Evolutionary conservation across 208 protist genomes (phyloP), one percentile per base, ranked within the genome.

Genomic region (Acanthamoeba castellanii): DNA sequence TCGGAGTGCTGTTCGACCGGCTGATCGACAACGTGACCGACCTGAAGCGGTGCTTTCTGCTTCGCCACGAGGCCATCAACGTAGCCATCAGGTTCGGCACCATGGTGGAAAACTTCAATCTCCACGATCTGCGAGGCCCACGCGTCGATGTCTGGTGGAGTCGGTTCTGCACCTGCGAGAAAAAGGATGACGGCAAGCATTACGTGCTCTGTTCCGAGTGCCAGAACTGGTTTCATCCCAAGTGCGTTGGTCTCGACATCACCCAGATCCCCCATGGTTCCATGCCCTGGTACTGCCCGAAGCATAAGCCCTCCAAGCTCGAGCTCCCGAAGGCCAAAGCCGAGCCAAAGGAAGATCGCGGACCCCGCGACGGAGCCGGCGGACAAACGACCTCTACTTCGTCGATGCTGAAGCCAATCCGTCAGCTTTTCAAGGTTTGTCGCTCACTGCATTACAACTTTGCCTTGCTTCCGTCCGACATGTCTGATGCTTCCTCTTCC

Each of bases 141-240:
- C 61, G 61, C 5, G 61, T 30, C 25, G 61, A 68, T 32, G 4
- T 68, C 61, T 68, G 61, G 61, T 68, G 61, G 61, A 68, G 61
- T 68, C 20, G 0, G 61, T 68, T 68, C 61, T 68, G 61, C 61
- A 68, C 61, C 61, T 68, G 61, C 25, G 27, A 68, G 61, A 68
- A 68, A 32, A 13, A 16, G 61, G 25, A 68, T 27, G 61, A 68
- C 7, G 61, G 61, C 61, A 3, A 27, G 27, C 61, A 68, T 68
- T 68, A 32, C 61, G 61, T 68, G 61, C 61, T 68, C 61, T 68
- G 61, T 30, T 32, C 61, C 7, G 27, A 30, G 7, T 68, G 61
- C 61, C 61, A 68, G 61, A 68, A 68, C 61, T 68, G 61, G 61
- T 68, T 68, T 30, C 61, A 68, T 68, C 61, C 61, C 61, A 68